Evolutionary conservation across 2,329 filamentous ascomycete genomes (phyloP), one percentile per base, ranked within the genome.

Genomic region (Amesomyces nigricolor): DNA sequence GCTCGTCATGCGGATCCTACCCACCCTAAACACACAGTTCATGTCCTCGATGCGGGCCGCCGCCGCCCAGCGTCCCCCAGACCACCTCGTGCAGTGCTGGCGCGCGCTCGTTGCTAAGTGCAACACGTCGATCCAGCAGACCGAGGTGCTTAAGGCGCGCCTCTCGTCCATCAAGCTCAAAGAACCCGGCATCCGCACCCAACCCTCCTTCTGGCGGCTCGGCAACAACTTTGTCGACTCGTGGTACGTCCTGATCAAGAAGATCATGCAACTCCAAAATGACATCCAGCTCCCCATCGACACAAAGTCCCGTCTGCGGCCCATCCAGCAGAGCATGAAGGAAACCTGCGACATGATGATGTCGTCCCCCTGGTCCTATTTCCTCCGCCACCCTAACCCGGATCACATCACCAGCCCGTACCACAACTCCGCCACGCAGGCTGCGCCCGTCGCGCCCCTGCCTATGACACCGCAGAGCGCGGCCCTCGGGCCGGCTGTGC

Each of bases 391-490:
- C 19, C 40, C 54, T 3, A 51, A 54, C 16, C 38, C 61, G 19
- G 55, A 56, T 8, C 42, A 49, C n/a, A 30, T 54, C 38, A n/a
- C 40, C 14, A 68, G 64, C 46, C 69, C 70, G 10, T 66, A 67
- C 30, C 22, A 26, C 22, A 61, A 64, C 40, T 53, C 29, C 60
- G 5, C 61, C 61, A 30, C 60, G 26, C 29, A 47, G 29, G 17
- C 59, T 22, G 54, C 67, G 9, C 67, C 57, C 1, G 52, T 55
- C 68, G 38, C 71, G 11, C 29, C 17, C 8, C 47, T 91, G 38
- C 91, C 91, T 8, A 90, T 94, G 65, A 96, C 91, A 1, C 91
- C 92, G 7, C 80, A 96, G 59, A 94, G 89, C 64, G 91, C 91
- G 14, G 91, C 91, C 1, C 77, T 96, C 5, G 92, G 91, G 0